Conservation (phyloP, 768 basidiomycete genomes). For the Podaxis sp. region DNA sequence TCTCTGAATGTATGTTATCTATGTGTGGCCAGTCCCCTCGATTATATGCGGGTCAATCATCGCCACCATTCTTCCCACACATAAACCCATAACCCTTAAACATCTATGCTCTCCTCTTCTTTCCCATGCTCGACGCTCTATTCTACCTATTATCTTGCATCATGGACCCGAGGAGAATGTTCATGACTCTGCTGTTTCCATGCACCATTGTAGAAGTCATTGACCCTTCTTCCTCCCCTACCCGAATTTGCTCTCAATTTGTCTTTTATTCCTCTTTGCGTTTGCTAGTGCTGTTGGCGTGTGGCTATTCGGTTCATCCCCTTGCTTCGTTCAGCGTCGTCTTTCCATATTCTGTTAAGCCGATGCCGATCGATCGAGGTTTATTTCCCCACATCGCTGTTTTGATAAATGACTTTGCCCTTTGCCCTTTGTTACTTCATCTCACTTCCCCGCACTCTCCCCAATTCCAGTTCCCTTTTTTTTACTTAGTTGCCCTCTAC, state of each 20-base stretch:
- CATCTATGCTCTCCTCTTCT: background rate
- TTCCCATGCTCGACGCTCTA: background rate
- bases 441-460: no score
- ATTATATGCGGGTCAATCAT: background rate
- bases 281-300: background rate
- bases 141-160: slow-evolving; percentile 1
- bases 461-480: background rate
- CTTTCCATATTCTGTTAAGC: background rate
- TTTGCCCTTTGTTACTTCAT: background rate
- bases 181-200: slow-evolving; percentile 9
- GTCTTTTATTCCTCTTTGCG: slow-evolving; percentile 1
- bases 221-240: slow-evolving; percentile 7
- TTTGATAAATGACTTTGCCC: background rate
- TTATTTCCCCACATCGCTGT: slow-evolving; percentile 1
- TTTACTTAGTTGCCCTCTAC: background rate
- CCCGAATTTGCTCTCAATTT: slow-evolving; percentile 12
- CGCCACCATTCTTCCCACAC: background rate
- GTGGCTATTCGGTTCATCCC: background rate
- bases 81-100: background rate
- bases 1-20: background rate
- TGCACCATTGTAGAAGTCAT: slow-evolving; percentile 6
- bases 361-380: slow-evolving; percentile 1
- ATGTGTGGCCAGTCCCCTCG: background rate
- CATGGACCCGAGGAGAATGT: slow-evolving; percentile 6
- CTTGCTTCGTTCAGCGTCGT: background rate